Conservation (phyloP, 23 red algal species). For the Gracilaria domingensis region DNA sequence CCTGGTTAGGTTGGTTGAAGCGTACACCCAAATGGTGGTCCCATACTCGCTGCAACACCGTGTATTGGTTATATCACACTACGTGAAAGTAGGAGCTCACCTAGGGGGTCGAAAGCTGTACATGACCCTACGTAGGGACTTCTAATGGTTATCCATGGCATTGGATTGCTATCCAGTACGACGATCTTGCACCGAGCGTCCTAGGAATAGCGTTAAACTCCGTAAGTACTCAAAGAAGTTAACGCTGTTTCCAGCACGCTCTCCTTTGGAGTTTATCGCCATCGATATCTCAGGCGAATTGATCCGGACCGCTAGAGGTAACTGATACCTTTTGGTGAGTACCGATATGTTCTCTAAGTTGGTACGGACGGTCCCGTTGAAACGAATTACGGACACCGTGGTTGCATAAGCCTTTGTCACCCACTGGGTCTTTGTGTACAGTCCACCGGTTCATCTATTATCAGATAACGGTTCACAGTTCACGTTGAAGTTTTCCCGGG, state of each 20-base stretch:
- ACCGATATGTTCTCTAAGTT: constrained; percentile 39
- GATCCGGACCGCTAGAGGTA: neutral
- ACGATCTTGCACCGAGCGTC: neutral
- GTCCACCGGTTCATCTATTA: neutral
- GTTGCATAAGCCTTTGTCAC: constrained; percentile 6
- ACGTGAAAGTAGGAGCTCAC: no score
- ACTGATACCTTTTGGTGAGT: constrained; percentile 29
- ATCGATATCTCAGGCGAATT: constrained; percentile 27
- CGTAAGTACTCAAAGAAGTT: neutral
- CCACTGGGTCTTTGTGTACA: constrained; percentile 33
- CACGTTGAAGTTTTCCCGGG: constrained; percentile 37
- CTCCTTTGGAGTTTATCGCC: constrained; percentile 37
- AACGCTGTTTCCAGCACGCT: neutral
- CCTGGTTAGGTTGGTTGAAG: no score
- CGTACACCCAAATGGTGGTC: no score
- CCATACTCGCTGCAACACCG: no score
- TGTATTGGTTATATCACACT: no score
- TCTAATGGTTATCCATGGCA: neutral
- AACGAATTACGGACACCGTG: neutral
- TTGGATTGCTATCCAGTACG: constrained; percentile 10
- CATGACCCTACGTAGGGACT: no score
- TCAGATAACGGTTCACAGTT: constrained; percentile 56
- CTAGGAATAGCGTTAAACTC: constrained; percentile 19
- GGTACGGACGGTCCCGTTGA: constrained; percentile 9
- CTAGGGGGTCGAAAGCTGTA: no score